A percentile compares a stretch with the other conserved stretches of the same genome.
phyloP scores from a whole-genome alignment of 2,329 filamentous ascomycete genomes.

The Talaromyces sp. region DNA sequence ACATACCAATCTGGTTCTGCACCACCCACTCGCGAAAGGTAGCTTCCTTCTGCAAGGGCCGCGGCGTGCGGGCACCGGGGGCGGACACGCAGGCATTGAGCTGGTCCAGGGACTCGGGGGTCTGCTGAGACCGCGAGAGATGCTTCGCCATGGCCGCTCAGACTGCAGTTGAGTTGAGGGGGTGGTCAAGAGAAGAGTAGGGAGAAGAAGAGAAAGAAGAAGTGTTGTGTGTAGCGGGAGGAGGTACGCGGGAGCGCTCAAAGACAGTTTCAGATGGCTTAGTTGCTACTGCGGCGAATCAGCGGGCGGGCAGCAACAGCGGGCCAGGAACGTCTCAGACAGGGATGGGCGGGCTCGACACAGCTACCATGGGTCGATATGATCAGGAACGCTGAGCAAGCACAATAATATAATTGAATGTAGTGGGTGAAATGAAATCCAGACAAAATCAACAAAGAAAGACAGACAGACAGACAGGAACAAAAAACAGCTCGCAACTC shows the following conservation, averaged over 20 bases:
- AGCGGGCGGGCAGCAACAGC: neutral
- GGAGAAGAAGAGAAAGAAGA: neutral
- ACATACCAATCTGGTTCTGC: conserved; percentile 73
- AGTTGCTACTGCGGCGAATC: no score
- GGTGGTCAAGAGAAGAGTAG: neutral
- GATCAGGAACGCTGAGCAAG: no score
- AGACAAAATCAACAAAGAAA: no score
- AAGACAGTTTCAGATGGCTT: no score
- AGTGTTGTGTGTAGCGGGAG: neutral
- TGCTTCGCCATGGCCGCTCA: conserved; percentile 29
- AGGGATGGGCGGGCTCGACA: neutral
- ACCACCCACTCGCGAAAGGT: conserved; percentile 58
- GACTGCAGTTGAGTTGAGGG: neutral
- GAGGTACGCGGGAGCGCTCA: neutral
- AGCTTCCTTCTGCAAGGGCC: conserved; percentile 26
- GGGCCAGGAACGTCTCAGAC: neutral
- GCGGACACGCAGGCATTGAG: conserved; percentile 38
- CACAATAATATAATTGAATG: no score
- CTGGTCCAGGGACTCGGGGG: conserved; percentile 19
- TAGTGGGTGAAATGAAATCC: no score
- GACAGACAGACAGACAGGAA: no score
- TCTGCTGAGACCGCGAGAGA: conserved; percentile 21
- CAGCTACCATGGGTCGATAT: no score
- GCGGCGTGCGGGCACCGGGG: conserved; percentile 20
- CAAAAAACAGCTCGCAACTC: neutral